Percentiles rank a stretch among this genome's conserved stretches.
Conservation (phyloP, 2,329 filamentous ascomycete species). For the Knufia petricola region DNA sequence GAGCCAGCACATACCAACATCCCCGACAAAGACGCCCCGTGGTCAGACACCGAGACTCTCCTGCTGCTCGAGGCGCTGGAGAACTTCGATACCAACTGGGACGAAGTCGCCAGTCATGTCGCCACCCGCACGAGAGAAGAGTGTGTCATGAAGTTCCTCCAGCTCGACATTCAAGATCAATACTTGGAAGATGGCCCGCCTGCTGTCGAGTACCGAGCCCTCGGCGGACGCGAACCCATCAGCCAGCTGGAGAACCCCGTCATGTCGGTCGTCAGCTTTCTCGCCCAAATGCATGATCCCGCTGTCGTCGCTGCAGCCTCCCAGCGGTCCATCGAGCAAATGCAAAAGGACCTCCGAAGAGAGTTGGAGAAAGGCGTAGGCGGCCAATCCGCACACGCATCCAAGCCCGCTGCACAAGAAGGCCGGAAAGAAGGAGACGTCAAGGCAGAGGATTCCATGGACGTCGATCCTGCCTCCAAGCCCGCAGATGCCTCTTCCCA, state of each 20-base stretch:
- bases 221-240: slow-evolving; percentile 76
- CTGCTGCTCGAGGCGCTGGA: slow-evolving; percentile 84
- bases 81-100: slow-evolving; percentile 92
- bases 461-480: slow-evolving; percentile 42
- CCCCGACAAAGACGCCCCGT: slow-evolving; percentile 76
- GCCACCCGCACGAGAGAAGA: slow-evolving; percentile 86
- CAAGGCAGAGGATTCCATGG: slow-evolving; percentile 52
- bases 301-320: slow-evolving; percentile 83
- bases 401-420: slow-evolving; percentile 19
- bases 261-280: slow-evolving; percentile 89
- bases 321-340: slow-evolving; percentile 74
- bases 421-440: slow-evolving; percentile 38
- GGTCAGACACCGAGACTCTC: slow-evolving; percentile 85
- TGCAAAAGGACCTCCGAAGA: slow-evolving; percentile 68
- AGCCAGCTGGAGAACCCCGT: slow-evolving; percentile 91
- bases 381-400: slow-evolving; percentile 17
- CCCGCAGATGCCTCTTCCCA: slow-evolving; percentile 24
- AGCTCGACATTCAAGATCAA: slow-evolving; percentile 94
- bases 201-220: slow-evolving; percentile 57
- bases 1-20: slow-evolving; percentile 71
- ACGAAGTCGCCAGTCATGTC: slow-evolving; percentile 82
- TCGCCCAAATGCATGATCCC: slow-evolving; percentile 84
- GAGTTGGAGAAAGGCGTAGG: slow-evolving; percentile 58
- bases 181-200: slow-evolving; percentile 72
- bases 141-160: slow-evolving; percentile 91